Base-by-base conservation (phyloP, 352 stramenopile species). In the Pythium oligandrum region DNA sequence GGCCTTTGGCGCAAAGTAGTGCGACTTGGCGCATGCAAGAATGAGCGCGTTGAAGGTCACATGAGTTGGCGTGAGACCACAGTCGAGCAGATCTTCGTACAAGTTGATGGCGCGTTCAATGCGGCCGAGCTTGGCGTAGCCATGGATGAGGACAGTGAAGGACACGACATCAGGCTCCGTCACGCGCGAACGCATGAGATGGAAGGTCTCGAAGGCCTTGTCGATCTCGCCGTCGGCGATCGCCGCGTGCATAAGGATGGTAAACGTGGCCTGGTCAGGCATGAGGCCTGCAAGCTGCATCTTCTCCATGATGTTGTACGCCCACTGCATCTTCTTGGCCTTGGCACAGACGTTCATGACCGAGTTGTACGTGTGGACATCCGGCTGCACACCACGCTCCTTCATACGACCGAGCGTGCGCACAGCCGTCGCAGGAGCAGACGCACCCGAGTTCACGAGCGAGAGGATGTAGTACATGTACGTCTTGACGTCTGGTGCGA, bases 271-370 rank as follows among this genome's bases (percentile, higher is more conserved):
- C 40, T 67, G 57, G 61, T 86, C 76, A 0, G 82, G 82, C 54
- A 73, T 71, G 39, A 88, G 48, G 6, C 82, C 82, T 0, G 78
- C 76, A 8, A 88, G 74, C 62, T 92, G 82, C 78, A 93, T 89
- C 58, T 87, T 87, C 58, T 93, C 82, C 65, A 93, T 76, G 38
- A 93, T 77, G 57, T 90, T 93, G 72, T 93, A 93, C 5, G 82
- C 64, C 82, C 82, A 93, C 36, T 79, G 59, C 53, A 88, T 63
- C 32, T 70, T 68, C 35, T 63, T 56, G 4, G 75, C 71, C 58
- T 88, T 88, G 33, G 79, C 73, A 50, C 82, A 93, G n/a, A 81
- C 79, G 42, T 84, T 78, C 82, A 93, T 93, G 10, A 90, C 78
- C n/a, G 79, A 74, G 51, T 90, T 93, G 59, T 93, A 90, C 58